Conservation (phyloP, 306 rosid genomes). For the Quercus variabilis region DNA sequence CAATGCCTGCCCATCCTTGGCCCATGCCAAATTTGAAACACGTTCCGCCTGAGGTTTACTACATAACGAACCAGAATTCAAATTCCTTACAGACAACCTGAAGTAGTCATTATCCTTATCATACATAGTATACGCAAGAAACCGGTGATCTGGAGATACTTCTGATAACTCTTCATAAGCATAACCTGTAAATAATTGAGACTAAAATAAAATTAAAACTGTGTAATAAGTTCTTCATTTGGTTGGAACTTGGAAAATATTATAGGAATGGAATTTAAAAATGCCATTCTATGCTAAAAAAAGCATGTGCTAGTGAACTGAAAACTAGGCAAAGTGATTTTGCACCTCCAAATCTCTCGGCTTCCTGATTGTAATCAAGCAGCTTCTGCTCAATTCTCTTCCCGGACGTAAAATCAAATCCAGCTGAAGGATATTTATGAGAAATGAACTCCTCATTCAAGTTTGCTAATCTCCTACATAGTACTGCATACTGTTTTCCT, state of each 20-base stretch:
- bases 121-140: constrained; percentile 90
- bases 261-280: too few species aligned
- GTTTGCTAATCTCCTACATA: constrained; percentile 75
- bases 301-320: too few species aligned
- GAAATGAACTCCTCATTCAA: constrained; percentile 78
- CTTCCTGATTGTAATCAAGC: constrained; percentile 81
- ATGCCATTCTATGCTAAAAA: too few species aligned
- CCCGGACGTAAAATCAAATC: constrained; percentile 81
- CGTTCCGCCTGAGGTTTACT: constrained; percentile 81
- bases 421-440: constrained; percentile 73
- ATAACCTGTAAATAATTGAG: constrained; percentile 54
- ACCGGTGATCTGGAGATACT: constrained; percentile 78
- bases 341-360: constrained; percentile 82
- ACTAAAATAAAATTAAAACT: not conserved
- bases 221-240: not conserved
- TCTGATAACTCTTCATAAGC: constrained; percentile 89
- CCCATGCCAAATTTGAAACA: constrained; percentile 89
- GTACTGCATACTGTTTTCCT: constrained; percentile 76
- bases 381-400: constrained; percentile 91
- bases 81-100: constrained; percentile 80
- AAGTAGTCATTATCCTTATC: constrained; percentile 80
- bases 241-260: too few species aligned
- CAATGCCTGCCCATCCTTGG: constrained; percentile 79
- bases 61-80: constrained; percentile 86
- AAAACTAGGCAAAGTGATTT: too few species aligned